Base-by-base conservation (phyloP, 495 filamentous ascomycete genomes). In the Peziza echinospora region DNA sequence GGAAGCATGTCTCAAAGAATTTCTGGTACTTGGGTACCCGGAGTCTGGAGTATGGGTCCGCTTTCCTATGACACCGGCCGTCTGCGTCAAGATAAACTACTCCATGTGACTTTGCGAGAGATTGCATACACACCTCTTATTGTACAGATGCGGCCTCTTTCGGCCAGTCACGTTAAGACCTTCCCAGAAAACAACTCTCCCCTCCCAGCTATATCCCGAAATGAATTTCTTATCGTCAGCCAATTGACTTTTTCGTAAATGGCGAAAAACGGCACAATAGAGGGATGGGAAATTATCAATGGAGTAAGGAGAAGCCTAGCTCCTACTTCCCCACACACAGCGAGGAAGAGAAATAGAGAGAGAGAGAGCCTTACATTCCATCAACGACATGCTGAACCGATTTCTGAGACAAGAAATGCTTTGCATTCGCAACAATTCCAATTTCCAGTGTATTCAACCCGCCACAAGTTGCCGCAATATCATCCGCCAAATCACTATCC, bases 141-240 rank as follows among this genome's bases (percentile, higher is more conserved):
- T 84, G 63, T 91, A 93, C 43, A 84, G 71, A 16, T 80, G 77
- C 1, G 85, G 78, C 51, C 80, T 78, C 58, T 93, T 96, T 24
- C 63, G 74, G 0, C 82, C 77, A 53, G 82, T 65, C 16, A 83
- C 74, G 23, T 75, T 78, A 24, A 94, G 63, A 28, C 67, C 74
- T 50, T 92, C 79, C 85, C 86, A 96, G 57, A 93, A 93, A 16
- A 85, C 76, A 49, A 94, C 92, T 47, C 85, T 75, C 19, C 86
- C 87, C 41, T 76, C 76, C 87, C 87, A 93, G 46, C 55, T 59
- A 43, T 43, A 22, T 45, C 48, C 42, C 41, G 40, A 46, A 21
- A 26, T 51, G 22, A 55, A 48, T 39, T 55, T 24, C 7, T 24
- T 2, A 6, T 26, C 3, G 30, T 43, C 19, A n/a, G 19, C 23